Evolutionary conservation across 768 basidiomycete species (phyloP), one percentile per base, ranked within the genome.

Genomic region (Glaciozyma martinii): DNA sequence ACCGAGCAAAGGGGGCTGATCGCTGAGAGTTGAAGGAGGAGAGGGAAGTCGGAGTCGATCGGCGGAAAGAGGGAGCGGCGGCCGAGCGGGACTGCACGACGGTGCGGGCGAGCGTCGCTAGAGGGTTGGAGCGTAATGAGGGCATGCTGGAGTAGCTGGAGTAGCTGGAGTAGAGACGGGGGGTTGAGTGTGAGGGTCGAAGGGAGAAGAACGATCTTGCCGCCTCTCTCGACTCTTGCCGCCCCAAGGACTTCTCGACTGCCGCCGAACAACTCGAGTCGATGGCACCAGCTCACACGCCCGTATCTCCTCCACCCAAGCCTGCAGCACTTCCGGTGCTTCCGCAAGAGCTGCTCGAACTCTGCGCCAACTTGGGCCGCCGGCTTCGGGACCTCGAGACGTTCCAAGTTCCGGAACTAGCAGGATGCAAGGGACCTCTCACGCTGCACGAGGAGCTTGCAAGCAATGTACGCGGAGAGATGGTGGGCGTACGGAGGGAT

Each of bases 391-490:
- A 91, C 76, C 75, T 94, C 10, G 71, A 79, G 5, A 79, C 84
- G 16, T 84, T 84, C 71, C 88, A 90, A 75, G 80, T 95, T 42
- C 88, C 90, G 1, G 83, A 87, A 3, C 79, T 95, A 57, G 80
- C 81, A 13, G 73, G 78, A 59, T 93, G 88, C 75, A 78, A 76
- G 13, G 89, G 87, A 0, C 86, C 90, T 1, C 78, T 88, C 15
- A 75, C 80, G 0, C 73, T 83, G 4, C 91, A 94, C 71, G 86
- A 90, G 73, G 81, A 83, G 56, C 79, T 86, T 60, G 84, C 85
- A 1, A 83, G 83, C 6, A 89, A 90, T 73, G 76, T 92, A 63
- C 80, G 89, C 37, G 86, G 86, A 60, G 90, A 92, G 72, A 76
- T 90, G 23, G 85, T 85, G 44, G 72, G 77, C 0, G 80, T 87